Base-by-base conservation (phyloP, 2,329 filamentous ascomycete species). In the Pestalotiopsis sp. region DNA sequence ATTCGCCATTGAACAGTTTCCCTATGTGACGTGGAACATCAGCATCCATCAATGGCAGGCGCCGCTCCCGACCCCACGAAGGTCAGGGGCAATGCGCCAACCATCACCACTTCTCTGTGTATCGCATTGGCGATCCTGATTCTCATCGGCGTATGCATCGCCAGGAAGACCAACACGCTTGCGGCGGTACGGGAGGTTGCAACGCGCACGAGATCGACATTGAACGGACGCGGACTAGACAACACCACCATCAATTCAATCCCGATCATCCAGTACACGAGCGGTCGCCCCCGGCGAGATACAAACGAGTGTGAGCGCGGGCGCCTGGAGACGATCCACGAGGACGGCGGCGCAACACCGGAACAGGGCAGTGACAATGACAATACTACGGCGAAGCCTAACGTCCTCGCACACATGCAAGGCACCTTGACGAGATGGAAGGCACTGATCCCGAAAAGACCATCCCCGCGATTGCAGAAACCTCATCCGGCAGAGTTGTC, bases 401-500 rank as follows among this genome's bases (percentile, higher is more conserved):
- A 14, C 40, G 9, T 36, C 40, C 11, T 13, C 12, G 13, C 4
- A 1, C 38, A 40, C 38, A 4, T 65, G 3, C 20, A 17, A n/a
- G 62, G 5, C 14, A 49, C 4, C 4, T 14, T 66, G 23, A 17
- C 13, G 41, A 20, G 20, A 6, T 65, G 62, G 40, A 17, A 40
- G 41, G 62, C 23, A 3, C 23, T 27, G 14, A 57, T 66, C 7
- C 52, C 64, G 3, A 56, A 57, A 20, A 45, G 41, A 25, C 64
- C 64, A 12, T n/a, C n/a, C 2, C 52, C 64, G 23, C 64, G 41
- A 13, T 57, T 66, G 12, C 41, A 66, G 25, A 36, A 57, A 13
- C 27, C 59, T 71, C 63, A 2, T 27, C 57, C 52, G 65, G 20
- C 65, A 70, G 38, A 7, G 3, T 7, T n/a, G 11, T 52, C 45